These are phyloP conservation scores for Aeminium ludgeri DNA, from an alignment of 495 filamentous ascomycete species.

Conservation along the genomic window DNA sequence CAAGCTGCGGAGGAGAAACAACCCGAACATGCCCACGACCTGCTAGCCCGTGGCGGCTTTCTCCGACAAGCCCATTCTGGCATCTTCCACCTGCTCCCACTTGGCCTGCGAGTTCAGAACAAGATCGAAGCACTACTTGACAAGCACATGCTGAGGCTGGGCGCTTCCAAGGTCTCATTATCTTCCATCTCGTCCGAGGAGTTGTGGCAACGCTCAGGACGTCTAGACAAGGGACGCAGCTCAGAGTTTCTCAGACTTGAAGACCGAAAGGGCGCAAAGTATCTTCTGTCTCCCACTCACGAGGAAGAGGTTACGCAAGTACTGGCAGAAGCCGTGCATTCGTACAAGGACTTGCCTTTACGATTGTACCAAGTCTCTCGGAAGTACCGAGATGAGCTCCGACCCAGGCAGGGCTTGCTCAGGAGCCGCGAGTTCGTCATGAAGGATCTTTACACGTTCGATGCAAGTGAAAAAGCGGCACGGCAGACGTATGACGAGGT, in stretches of 20 bases:
- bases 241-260: conserved; percentile 59
- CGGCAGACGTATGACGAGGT: conserved; percentile 62
- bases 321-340: conserved; percentile 54
- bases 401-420: conserved; percentile 75
- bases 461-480: conserved; percentile 46
- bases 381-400: conserved; percentile 85
- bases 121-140: conserved; percentile 78
- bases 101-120: conserved; percentile 77
- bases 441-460: conserved; percentile 98
- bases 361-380: conserved; percentile 83
- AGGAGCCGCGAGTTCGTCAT: conserved; percentile 89
- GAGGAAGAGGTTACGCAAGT: conserved; percentile 89
- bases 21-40: conserved; percentile 46
- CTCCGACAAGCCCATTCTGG: conserved; percentile 77
- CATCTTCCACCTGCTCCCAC: conserved; percentile 80
- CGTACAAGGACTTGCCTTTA: conserved; percentile 73
- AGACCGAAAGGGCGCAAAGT: conserved; percentile 60
- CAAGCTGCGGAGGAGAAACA: conserved; percentile 31
- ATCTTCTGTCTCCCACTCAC: conserved; percentile 79
- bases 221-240: conserved; percentile 34
- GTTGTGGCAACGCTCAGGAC: conserved; percentile 58
- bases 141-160: conserved; percentile 64
- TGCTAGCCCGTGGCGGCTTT: conserved; percentile 63
- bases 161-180: conserved; percentile 71
- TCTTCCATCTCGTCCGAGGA: conserved; percentile 77